These are phyloP conservation scores for Haematococcus lacustris DNA, from an alignment of 139 green algal species.

Conservation along the genomic window DNA sequence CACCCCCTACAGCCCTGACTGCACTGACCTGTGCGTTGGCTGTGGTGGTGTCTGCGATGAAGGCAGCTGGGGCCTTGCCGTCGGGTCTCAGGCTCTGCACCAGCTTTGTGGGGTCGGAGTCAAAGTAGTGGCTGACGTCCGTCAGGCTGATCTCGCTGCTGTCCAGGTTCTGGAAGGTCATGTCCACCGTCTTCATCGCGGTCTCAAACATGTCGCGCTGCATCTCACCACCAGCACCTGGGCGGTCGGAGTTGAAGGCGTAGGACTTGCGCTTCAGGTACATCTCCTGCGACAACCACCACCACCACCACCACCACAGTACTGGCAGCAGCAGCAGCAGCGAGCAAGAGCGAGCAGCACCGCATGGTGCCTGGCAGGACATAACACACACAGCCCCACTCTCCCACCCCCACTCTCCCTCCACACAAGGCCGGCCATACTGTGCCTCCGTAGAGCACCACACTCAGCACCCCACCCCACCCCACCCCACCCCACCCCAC, in stretches of 20 bases:
- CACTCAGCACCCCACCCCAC: too few species aligned
- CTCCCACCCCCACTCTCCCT: too few species aligned
- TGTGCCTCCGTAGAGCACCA: too few species aligned
- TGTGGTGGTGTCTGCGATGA: conserved; percentile 98
- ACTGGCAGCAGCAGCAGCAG: too few species aligned
- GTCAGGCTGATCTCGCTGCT: conserved; percentile 95
- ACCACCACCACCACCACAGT: too few species aligned
- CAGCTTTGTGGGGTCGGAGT: conserved; percentile 98
- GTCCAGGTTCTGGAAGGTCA: conserved; percentile 99
- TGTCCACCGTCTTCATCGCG: conserved; percentile 94
- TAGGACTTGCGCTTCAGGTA: conserved; percentile 95
- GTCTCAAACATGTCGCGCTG: conserved; percentile 85
- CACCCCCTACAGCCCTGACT: too few species aligned
- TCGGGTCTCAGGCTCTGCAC: conserved; percentile 84
- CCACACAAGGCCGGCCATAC: too few species aligned
- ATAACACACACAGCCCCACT: too few species aligned
- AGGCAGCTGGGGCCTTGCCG: conserved; percentile 78
- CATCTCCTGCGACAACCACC: conserved; percentile 95
- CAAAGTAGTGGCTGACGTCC: conserved; percentile 97
- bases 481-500: too few species aligned
- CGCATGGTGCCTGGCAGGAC: too few species aligned
- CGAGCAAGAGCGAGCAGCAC: too few species aligned
- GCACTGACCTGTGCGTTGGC: conserved; percentile 88
- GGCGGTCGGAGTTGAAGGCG: conserved; percentile 92
- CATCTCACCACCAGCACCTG: conserved; percentile 69